These are phyloP conservation scores for Magnusiomyces magnusii DNA, from an alignment of 1,139 yeast genomes.

Conservation along the genomic window DNA sequence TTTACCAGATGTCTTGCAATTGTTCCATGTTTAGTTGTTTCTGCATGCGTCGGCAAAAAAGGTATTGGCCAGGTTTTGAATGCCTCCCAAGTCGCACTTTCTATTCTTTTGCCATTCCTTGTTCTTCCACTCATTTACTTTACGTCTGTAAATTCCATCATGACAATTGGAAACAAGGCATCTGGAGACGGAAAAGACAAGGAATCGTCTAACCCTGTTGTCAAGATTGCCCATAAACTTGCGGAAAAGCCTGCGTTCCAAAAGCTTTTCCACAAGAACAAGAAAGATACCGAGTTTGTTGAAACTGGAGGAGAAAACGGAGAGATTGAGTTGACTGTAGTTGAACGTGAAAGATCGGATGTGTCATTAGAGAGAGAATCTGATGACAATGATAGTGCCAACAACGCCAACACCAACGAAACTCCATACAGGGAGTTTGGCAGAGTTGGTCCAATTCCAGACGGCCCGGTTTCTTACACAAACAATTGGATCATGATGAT, in stretches of 20 bases:
- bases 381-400: background rate
- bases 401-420: background rate
- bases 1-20: slow-evolving; percentile 81
- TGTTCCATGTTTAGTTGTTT: slow-evolving; percentile 79
- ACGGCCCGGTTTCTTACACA: slow-evolving; percentile 22
- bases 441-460: slow-evolving; percentile 1
- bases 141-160: slow-evolving; percentile 54
- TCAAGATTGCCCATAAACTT: background rate
- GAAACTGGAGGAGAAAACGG: background rate
- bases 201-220: background rate
- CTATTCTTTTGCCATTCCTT: slow-evolving; percentile 63
- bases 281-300: background rate
- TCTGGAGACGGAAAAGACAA: background rate
- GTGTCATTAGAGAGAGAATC: background rate
- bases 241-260: background rate
- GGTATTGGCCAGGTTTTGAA: slow-evolving; percentile 77
- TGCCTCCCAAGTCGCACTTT: slow-evolving; percentile 68
- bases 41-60: slow-evolving; percentile 68
- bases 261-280: background rate
- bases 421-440: background rate
- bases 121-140: slow-evolving; percentile 74
- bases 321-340: background rate
- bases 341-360: background rate
- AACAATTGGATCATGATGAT: slow-evolving; percentile 53
- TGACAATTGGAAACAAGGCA: slow-evolving; percentile 40